Evolutionary conservation across 164 flowering plant genomes (phyloP), one percentile per base, ranked within the genome.

Genomic region (Annona squamosa): DNA sequence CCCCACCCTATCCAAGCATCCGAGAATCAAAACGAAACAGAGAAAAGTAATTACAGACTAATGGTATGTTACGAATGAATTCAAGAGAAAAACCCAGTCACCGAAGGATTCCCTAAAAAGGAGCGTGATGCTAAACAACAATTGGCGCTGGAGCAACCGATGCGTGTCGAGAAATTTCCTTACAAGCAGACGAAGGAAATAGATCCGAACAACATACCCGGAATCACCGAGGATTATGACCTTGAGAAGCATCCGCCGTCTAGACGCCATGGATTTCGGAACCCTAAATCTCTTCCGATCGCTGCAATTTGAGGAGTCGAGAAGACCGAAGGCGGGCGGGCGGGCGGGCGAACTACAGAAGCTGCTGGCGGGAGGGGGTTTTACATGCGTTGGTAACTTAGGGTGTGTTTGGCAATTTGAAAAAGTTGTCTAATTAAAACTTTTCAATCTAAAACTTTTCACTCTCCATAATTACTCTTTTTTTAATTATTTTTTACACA

Each of bases 221-320:
- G 88, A 86, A 74, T 89, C 91, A 4, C 91, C 92, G 71, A 88
- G 89, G 72, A 88, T 86, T 18, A 87, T 87, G 79, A 87, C 90
- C 82, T 88, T 88, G 37, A 89, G 72, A 57, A 89, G 86, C 87
- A 86, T 87, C 37, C 90, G 83, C 73, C 90, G 77, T 46, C 91
- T 81, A 66, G 92, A 83, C 19, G 92, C 84, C 91, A 88, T 88
- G 13, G 46, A 42, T 43, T 3, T 47, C 68, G 7, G 7, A 13
- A 13, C 52, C 18, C 6, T 67, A 26, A 63, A 63, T 68, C 47
- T 68, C 76, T 37, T 17, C 37, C 37, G 37, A 26, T 26, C 37
- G 0, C 37, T 26, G 37, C 37, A 26, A 26, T 26, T 26, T 26
- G 37, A 26, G 37, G 1, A 26, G 37, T 26, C 37, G 37, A 26